phyloP scores from a whole-genome alignment of 164 flowering plant genomes.

The Vitis labrusca region DNA sequence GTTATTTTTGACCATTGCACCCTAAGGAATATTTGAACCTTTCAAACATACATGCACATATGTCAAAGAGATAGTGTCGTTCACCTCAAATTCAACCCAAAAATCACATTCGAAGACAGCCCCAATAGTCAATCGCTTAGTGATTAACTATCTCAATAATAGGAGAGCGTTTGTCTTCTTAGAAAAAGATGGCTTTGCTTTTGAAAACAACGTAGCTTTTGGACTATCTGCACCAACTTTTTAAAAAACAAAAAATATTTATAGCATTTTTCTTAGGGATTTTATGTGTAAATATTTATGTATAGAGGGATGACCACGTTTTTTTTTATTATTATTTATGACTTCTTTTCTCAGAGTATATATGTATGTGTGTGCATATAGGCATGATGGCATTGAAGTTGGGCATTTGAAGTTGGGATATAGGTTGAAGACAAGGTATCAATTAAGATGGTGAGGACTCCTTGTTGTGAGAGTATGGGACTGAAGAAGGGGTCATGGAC shows the following conservation, averaged over 20 bases:
- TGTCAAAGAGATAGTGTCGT: no score
- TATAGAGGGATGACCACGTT: no score
- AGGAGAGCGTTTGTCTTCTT: not conserved
- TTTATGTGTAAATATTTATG: not conserved
- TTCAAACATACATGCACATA: no score
- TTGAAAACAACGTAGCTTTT: not conserved
- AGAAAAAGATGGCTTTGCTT: not conserved
- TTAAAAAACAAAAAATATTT: not conserved
- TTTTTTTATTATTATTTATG: no score
- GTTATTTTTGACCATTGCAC: no score
- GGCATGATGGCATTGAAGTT: no score
- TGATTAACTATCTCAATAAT: no score
- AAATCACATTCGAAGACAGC: no score
- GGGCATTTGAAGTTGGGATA: not conserved
- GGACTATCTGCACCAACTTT: not conserved
- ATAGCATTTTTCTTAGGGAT: not conserved
- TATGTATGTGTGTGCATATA: not conserved
- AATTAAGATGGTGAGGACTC: conserved; percentile 17
- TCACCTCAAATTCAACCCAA: no score
- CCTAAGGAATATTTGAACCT: no score
- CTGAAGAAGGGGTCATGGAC: conserved; percentile 33
- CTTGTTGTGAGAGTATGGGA: conserved; percentile 36
- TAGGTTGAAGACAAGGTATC: not conserved
- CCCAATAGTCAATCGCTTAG: no score
- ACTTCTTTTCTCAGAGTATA: no score